Conservation (phyloP, 345 rosid genomes). For the Fremontodendron californicum region DNA sequence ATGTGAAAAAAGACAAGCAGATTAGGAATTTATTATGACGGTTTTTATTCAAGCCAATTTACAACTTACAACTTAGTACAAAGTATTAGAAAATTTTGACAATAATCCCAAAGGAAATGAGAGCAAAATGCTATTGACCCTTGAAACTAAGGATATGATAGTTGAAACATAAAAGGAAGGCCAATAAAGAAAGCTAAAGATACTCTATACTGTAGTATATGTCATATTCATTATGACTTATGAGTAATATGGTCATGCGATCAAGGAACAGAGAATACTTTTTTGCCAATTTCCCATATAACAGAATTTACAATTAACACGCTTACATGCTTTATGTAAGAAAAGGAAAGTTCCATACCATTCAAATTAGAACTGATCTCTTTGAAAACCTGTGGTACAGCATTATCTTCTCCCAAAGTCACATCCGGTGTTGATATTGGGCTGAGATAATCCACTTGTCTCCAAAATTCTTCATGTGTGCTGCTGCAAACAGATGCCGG, state of each 20-base stretch:
- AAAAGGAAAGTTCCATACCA: conserved; percentile 41
- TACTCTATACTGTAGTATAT: neutral
- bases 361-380: conserved; percentile 66
- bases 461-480: conserved; percentile 73
- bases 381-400: conserved; percentile 51
- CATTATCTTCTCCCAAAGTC: conserved; percentile 41
- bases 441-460: conserved; percentile 55
- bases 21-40: neutral
- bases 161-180: neutral
- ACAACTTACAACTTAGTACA: neutral
- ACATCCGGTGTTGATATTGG: conserved; percentile 69
- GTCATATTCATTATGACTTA: neutral
- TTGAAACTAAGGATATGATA: neutral
- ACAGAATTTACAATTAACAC: neutral
- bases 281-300: too few relatives aligned
- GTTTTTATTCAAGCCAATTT: neutral
- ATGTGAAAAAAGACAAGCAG: neutral
- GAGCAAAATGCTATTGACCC: neutral
- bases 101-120: neutral
- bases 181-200: neutral
- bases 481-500: conserved; percentile 85
- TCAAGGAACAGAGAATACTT: neutral
- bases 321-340: neutral
- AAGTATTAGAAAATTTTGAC: neutral
- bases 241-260: neutral